phyloP scores from a whole-genome alignment of 345 rosid genomes.

The Lagerstroemia speciosa region DNA sequence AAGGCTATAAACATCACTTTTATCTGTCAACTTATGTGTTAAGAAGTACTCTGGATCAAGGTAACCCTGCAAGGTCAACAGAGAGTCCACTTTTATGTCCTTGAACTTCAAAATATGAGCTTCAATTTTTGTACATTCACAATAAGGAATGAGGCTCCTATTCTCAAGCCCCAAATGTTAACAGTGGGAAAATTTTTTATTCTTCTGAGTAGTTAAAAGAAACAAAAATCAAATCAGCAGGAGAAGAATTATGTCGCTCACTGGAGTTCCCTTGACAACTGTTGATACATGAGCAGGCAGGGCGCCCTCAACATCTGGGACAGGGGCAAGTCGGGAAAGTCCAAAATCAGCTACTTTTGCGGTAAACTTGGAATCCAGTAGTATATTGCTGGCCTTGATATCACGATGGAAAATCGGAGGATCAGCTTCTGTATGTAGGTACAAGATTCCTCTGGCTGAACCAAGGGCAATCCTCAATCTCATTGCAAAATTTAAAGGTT shows the following conservation, averaged over 20 bases:
- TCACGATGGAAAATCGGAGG: constrained; percentile 94
- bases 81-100: background rate
- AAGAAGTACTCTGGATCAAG: constrained; percentile 94
- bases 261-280: constrained; percentile 92
- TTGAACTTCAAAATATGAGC: too few relatives aligned
- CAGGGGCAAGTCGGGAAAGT: constrained; percentile 83
- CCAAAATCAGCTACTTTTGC: constrained; percentile 99
- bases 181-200: too few relatives aligned
- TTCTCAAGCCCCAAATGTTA: too few relatives aligned
- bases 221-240: background rate
- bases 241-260: constrained; percentile 18
- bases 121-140: too few relatives aligned
- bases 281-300: constrained; percentile 79
- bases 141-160: background rate
- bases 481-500: constrained; percentile 49
- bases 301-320: constrained; percentile 63
- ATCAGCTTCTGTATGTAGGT: constrained; percentile 84
- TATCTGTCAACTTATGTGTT: constrained; percentile 87
- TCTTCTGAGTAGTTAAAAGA: background rate
- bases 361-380: constrained; percentile 53
- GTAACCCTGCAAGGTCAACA: constrained; percentile 58
- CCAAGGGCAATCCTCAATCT: constrained; percentile 66
- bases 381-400: constrained; percentile 88
- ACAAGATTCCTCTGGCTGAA: constrained; percentile 78
- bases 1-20: constrained; percentile 93